Base-by-base conservation (phyloP, 2,329 filamentous ascomycete species). In the Penicillium olsonii region DNA sequence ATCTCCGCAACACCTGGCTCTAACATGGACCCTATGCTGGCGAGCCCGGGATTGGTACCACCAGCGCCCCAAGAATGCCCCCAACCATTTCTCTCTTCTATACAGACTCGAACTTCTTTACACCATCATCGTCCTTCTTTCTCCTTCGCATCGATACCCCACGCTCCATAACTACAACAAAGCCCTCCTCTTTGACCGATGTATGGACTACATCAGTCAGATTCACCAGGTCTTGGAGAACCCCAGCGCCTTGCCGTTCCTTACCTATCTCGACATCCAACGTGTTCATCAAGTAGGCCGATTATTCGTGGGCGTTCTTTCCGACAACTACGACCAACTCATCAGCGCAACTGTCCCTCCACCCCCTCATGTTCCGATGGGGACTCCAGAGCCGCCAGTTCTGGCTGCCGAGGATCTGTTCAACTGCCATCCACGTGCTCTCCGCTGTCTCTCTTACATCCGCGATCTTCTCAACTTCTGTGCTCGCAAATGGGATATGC, bases 41-140 rank as follows among this genome's bases (percentile, higher is more conserved):
- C 66, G 91, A 90, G 86, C 84, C 80, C 45, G 82, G 84, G 62
- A 72, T 22, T 97, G 92, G 92, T 87, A 85, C 52, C 83, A 90
- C 29, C 81, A 82, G n/a, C 80, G 95, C 11, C 88, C 90, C 0
- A 73, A 78, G 31, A 81, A 79, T 2, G 79, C 88, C 0, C 80
- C 87, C 0, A 74, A 80, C 0, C 80, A 82, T 20, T 85, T 92
- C 55, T 82, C 85, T 33, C 82, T 87, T 40, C 83, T 92, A 56
- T 95, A 96, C 64, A 87, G 94, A 55, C 82, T 96, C 14, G 94
- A 99, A 66, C 73, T 95, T 35, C 82, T 92, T 39, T 97, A 96
- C 74, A 95, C 90, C 64, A 94, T 90, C 61, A 87, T 96, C 19
- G 90, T 96, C 68, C 88, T 92, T 49, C 80, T 96, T 7, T 90